phyloP scores from a whole-genome alignment of 306 rosid species.

The Prunus persica region DNA sequence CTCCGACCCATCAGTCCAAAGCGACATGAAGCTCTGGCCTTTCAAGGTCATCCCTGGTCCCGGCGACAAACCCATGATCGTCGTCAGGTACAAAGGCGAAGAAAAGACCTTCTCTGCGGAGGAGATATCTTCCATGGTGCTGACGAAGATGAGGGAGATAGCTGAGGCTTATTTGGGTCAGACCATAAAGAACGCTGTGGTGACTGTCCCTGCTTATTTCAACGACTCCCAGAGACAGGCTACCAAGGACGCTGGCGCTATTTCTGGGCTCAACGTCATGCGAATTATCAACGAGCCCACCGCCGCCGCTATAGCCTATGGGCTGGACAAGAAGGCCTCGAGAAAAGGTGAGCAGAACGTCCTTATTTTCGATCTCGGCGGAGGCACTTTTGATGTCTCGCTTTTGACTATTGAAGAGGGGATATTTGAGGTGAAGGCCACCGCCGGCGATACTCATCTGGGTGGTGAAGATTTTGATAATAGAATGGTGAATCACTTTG shows the following conservation, averaged over 20 bases:
- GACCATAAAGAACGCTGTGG: slow-evolving; percentile 55
- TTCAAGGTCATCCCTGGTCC: slow-evolving; percentile 65
- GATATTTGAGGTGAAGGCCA: slow-evolving; percentile 82
- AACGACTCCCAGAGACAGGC: slow-evolving; percentile 89
- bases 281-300: slow-evolving; percentile 83
- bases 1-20: slow-evolving; percentile 59
- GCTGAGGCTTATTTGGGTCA: slow-evolving; percentile 71
- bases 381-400: slow-evolving; percentile 80
- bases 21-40: slow-evolving; percentile 87
- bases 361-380: slow-evolving; percentile 70
- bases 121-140: slow-evolving; percentile 80
- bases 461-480: slow-evolving; percentile 91
- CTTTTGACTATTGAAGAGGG: slow-evolving; percentile 71
- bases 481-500: slow-evolving; percentile 79
- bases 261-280: slow-evolving; percentile 63
- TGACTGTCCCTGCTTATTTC: slow-evolving; percentile 81
- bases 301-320: slow-evolving; percentile 80
- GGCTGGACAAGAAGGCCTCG: slow-evolving; percentile 66
- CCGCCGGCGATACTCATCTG: slow-evolving; percentile 77
- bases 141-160: slow-evolving; percentile 60
- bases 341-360: slow-evolving; percentile 74
- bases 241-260: slow-evolving; percentile 71
- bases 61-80: slow-evolving; percentile 68
- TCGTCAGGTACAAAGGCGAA: slow-evolving; percentile 63
- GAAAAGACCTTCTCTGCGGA: slow-evolving; percentile 60